phyloP scores from a whole-genome alignment of 768 basidiomycete genomes.

The Collybia sordida region DNA sequence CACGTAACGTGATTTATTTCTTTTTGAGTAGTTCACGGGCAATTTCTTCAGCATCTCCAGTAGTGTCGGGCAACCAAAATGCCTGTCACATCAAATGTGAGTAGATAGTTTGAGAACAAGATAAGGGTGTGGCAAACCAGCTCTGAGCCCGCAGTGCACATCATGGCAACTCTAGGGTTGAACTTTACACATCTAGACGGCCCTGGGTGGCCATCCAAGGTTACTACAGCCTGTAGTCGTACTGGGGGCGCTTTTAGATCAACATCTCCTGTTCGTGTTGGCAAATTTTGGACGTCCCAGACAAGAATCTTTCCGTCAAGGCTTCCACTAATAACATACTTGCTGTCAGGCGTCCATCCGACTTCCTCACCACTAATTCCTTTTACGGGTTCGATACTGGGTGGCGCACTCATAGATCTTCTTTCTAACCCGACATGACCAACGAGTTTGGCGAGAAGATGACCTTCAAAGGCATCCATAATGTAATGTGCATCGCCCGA shows the following conservation, averaged over 20 bases:
- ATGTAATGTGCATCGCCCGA: conserved; percentile 92
- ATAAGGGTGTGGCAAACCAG: conserved; percentile 51
- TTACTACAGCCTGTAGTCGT: conserved; percentile 39
- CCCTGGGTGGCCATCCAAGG: conserved; percentile 78
- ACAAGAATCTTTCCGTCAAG: conserved; percentile 81
- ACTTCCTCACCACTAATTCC: conserved; percentile 94
- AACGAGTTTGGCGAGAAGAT: conserved; percentile 79
- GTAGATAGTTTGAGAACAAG: neutral
- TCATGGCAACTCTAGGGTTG: conserved; percentile 88
- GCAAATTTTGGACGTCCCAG: conserved; percentile 82
- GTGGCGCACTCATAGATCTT: conserved; percentile 46
- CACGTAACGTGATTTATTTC: conserved; percentile 24
- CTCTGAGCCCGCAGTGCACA: conserved; percentile 81
- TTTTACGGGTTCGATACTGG: conserved; percentile 64
- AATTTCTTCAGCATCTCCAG: conserved; percentile 67
- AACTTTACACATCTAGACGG: conserved; percentile 85
- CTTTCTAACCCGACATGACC: conserved; percentile 85
- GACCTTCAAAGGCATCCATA: conserved; percentile 86
- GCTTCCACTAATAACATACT: conserved; percentile 83
- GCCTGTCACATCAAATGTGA: conserved; percentile 26
- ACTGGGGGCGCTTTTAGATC: conserved; percentile 55
- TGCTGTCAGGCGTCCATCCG: conserved; percentile 92
- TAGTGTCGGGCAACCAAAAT: conserved; percentile 55
- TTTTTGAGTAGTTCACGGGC: conserved; percentile 70
- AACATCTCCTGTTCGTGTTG: conserved; percentile 46